Base-by-base conservation (phyloP, 2,329 filamentous ascomycete species). In the Rhinocladiella mackenziei region DNA sequence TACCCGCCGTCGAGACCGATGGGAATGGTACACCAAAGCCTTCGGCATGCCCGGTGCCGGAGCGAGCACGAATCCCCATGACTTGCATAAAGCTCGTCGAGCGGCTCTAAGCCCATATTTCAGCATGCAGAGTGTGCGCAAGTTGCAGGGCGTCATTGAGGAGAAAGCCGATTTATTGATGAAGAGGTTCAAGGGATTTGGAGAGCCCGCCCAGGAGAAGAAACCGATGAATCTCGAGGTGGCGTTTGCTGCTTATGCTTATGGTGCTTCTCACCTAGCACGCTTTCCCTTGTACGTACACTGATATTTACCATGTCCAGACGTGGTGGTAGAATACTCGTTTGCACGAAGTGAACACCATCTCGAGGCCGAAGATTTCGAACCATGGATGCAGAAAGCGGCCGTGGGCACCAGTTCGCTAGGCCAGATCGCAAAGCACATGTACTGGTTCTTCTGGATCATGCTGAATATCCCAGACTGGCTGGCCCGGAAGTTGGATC, bases 201-300 rank as follows among this genome's bases (percentile, higher is more conserved):
- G 39, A 13, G 14, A 42, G 22, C 8, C 36, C 7, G 13, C n/a
- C n/a, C 19, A 28, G 14, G 18, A 23, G n/a, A 23, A 26, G 31
- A 37, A 36, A n/a, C 29, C 38, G 6, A 18, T 52, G 6, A 37
- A 42, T 32, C 28, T 52, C 9, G 18, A 35, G 9, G 19, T 49
- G 15, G 56, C 63, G 0, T 68, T 67, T 31, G 65, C 63, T 20
- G 67, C 67, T 14, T 60, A 66, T 36, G 50, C 51, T 11, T 37
- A 37, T 22, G 34, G 18, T 36, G 18, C 7, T 3, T 5, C n/a
- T 5, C 9, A n/a, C 2, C 2, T 15, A n/a, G 6, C 5, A 13
- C 17, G 18, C 14, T 29, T 17, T n/a, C 22, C 1, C 25, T 2
- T 23, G 29, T 18, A 19, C 38, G 2, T n/a, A n/a, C n/a, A n/a